Conservation (phyloP, 1,284 basidiomycete species). For the Sphagnurus paluster region DNA sequence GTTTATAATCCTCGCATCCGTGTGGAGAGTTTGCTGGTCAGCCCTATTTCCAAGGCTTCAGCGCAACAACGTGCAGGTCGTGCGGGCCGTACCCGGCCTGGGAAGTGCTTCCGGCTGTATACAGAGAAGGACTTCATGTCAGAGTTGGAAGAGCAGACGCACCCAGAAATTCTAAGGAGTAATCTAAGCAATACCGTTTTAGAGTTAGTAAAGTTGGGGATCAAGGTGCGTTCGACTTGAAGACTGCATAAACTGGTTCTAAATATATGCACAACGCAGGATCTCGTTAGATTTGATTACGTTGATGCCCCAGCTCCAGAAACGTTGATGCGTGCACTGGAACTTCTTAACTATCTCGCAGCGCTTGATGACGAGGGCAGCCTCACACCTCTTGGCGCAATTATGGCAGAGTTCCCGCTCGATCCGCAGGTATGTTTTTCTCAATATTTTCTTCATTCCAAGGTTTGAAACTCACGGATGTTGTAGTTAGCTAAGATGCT, state of each 20-base stretch:
- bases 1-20: slow-evolving; percentile 97
- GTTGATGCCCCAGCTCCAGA: slow-evolving; percentile 97
- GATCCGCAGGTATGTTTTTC: slow-evolving; percentile 79
- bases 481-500: slow-evolving; percentile 89
- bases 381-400: slow-evolving; percentile 82
- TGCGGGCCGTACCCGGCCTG: slow-evolving; percentile 93
- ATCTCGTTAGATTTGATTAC: slow-evolving; percentile 92
- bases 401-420: slow-evolving; percentile 98
- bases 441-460: not conserved
- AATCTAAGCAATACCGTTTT: slow-evolving; percentile 95
- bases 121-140: slow-evolving; percentile 98
- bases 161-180: slow-evolving; percentile 93
- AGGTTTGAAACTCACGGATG: slow-evolving; percentile 1
- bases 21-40: slow-evolving; percentile 92
- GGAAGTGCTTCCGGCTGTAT: slow-evolving; percentile 97
- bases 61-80: slow-evolving; percentile 97
- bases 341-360: slow-evolving; percentile 90
- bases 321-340: slow-evolving; percentile 96
- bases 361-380: slow-evolving; percentile 96
- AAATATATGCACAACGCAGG: too few relatives aligned
- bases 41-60: slow-evolving; percentile 95
- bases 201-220: slow-evolving; percentile 92
- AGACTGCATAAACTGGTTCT: too few relatives aligned
- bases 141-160: slow-evolving; percentile 94
- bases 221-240: slow-evolving; percentile 58